Base-by-base conservation (phyloP, 2,329 filamentous ascomycete species). In the Akanthomyces lecanii region DNA sequence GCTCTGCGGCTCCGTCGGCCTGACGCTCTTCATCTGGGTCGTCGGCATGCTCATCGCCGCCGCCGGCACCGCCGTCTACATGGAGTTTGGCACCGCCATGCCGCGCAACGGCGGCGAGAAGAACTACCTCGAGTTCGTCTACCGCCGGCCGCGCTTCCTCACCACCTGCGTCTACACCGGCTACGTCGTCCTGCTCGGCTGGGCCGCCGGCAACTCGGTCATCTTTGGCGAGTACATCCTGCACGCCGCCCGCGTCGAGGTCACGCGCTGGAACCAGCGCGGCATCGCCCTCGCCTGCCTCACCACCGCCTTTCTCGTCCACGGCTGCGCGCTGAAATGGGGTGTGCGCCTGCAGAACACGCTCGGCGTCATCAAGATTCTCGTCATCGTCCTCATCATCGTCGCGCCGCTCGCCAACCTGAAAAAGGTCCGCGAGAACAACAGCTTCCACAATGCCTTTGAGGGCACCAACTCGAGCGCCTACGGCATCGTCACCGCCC, bases 191-290 rank as follows among this genome's bases (percentile, higher is more conserved):
- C 78, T 89, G 1, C 80, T 89, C 21, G 85, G 83, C 14, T 89
- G 85, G 85, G 85, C 86, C 0, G 84, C 83, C 7, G 84, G 84
- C 16, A 90, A 90, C 73, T 88, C 83, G 0, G 84, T 90, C 66
- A 81, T 89, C 45, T 89, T 90, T 66, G 87, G 87, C 64, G 86
- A 89, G 71, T 90, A 90, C 73, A 85, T 90, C 63, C 79, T 90
- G 2, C 81, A 87, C 69, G 88, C 87, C 10, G 84, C 87, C 12
- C 76, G 85, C 14, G 79, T 85, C 25, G 82, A 89, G 66, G 83
- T 87, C 28, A 81, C 77, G 55, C 78, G 86, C 25, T 89, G 86
- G 86, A 89, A 89, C 72, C 85, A 89, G 75, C 81, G 88, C 45
- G 86, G 80, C 50, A 77, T 90, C 21, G 88, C 86, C 38, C 75